Percentiles rank a stretch among this genome's conserved stretches.
Conservation (phyloP, 1,139 yeast genomes). For the Lipomyces yarrowii region DNA sequence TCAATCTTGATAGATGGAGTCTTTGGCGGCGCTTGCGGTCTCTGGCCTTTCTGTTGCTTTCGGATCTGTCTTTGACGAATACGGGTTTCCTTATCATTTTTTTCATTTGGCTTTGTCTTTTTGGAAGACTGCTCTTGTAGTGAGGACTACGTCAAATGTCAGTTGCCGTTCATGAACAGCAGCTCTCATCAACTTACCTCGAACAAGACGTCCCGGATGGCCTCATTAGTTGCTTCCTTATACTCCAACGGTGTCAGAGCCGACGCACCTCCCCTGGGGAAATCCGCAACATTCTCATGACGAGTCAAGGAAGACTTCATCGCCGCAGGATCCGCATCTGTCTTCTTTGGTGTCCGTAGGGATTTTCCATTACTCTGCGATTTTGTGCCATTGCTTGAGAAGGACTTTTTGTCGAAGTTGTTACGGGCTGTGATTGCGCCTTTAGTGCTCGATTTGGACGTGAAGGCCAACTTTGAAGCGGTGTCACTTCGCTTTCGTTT, state of each 20-base stretch:
- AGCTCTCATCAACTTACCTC: conserved; percentile 47
- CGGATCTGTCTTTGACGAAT: conserved; percentile 29
- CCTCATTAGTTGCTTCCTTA: conserved; percentile 91
- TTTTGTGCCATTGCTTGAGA: not conserved
- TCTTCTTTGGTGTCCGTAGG: not conserved
- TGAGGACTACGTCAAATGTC: conserved; percentile 4
- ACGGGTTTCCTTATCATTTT: conserved; percentile 39
- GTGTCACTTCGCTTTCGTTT: not conserved
- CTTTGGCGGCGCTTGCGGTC: conserved; percentile 30
- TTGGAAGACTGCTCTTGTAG: conserved; percentile 16
- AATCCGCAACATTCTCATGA: conserved; percentile 59
- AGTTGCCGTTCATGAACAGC: not conserved
- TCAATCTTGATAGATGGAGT: conserved; percentile 52
- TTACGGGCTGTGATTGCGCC: not conserved
- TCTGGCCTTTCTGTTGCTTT: conserved; percentile 31
- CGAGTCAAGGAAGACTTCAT: conserved; percentile 8
- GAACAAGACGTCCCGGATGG: conserved; percentile 80
- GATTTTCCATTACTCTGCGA: not conserved
- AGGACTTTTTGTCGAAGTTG: not conserved
- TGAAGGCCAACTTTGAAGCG: not conserved
- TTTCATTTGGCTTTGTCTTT: conserved; percentile 36
- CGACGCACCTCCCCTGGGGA: conserved; percentile 89
- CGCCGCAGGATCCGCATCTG: not conserved
- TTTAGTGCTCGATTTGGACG: not conserved
- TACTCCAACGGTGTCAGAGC: conserved; percentile 87